phyloP scores from a whole-genome alignment of 2,329 filamentous ascomycete species.

The Ophiosphaerella herpotricha region DNA sequence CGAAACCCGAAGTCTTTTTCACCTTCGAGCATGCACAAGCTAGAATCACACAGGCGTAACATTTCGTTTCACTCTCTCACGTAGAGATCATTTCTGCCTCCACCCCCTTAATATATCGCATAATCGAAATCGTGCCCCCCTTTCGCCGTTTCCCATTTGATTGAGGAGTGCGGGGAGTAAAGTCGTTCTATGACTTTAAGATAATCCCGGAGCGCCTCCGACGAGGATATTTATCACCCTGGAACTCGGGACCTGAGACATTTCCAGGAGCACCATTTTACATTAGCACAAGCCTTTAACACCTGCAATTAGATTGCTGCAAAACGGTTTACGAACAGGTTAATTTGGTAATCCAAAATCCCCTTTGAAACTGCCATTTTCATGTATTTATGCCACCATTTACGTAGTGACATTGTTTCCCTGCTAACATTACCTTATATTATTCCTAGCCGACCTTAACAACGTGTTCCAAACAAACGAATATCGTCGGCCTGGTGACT shows the following conservation, averaged over 20 bases:
- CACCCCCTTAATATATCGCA: constrained; percentile 1
- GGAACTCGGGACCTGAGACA: too few species aligned
- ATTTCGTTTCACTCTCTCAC: constrained; percentile 1
- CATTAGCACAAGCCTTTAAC: not conserved
- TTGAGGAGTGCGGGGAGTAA: too few species aligned
- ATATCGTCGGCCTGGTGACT: constrained; percentile 1
- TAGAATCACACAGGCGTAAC: constrained; percentile 1
- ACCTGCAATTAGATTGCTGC: not conserved
- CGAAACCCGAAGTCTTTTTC: not conserved
- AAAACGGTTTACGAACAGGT: constrained; percentile 1
- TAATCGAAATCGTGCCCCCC: not conserved
- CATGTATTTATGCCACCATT: constrained; percentile 2
- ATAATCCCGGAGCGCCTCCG: too few species aligned
- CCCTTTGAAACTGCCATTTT: not conserved
- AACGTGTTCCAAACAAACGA: not conserved
- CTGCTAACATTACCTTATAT: constrained; percentile 2
- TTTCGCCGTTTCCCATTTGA: too few species aligned
- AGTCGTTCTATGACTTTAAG: too few species aligned
- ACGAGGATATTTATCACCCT: too few species aligned
- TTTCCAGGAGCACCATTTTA: not conserved
- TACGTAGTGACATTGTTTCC: not conserved
- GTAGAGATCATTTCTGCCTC: not conserved
- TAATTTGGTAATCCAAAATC: not conserved
- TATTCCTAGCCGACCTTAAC: constrained; percentile 1
- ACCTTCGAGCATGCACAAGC: not conserved